Base-by-base conservation (phyloP, 2,329 filamentous ascomycete species). In the Acephala macrosclerotiorum region DNA sequence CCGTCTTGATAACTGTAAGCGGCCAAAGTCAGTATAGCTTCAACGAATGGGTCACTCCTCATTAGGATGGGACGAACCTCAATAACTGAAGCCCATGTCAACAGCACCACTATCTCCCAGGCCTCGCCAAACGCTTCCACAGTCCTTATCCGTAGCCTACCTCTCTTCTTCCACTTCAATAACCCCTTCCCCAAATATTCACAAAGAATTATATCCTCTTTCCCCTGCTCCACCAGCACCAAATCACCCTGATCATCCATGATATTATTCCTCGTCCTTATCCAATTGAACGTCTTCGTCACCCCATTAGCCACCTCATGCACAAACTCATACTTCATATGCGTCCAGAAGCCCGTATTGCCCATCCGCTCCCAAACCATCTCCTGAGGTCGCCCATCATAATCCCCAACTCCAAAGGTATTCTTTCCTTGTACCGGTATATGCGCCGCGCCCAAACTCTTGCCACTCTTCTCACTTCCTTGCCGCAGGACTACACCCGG, bases 101-200 rank as follows among this genome's bases (percentile, higher is more conserved):
- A 59, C n/a, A 73, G 57, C 18, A 73, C 71, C 9, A 70, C 60
- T 35, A 63, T 18, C 55, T 72, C 70, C 71, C 71, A 73, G 22
- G 33, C 35, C 14, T 68, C 59, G 4, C 71, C 70, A 64, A 69
- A 70, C 16, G 26, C 56, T 35, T 56, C 60, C 29, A 66, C 42
- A 12, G 53, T 64, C 61, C 65, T 65, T 12, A 73, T 65, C 59
- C 71, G 45, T 40, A 73, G 47, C 33, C 66, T 47, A 3, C 71
- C 71, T 36, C 71, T 66, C 61, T 73, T 73, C 65, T 73, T 73
- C 71, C 70, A 71, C 61, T 73, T 73, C 58, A 73, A 58, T 18
- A 72, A 16, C 0, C 71, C 71, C 40, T 70, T 70, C 12, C 70
- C 71, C 14, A 69, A 26, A 65, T 73, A 73, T 57, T 73, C 71